phyloP scores from a whole-genome alignment of 257 asterid species.

The Verbascum thapsus region DNA sequence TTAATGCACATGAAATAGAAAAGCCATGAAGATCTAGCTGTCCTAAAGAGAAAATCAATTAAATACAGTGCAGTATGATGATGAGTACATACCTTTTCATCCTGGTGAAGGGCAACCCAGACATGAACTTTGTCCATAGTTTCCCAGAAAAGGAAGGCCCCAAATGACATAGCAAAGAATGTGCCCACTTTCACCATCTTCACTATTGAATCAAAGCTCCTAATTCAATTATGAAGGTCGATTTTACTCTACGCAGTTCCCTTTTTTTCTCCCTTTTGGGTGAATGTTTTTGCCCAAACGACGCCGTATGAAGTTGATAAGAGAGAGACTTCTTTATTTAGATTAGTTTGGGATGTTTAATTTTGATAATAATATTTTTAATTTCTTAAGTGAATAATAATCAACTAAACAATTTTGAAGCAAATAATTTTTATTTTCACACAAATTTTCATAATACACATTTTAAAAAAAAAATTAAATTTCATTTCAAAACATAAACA shows the following conservation, averaged over 20 bases:
- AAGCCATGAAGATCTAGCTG: background rate
- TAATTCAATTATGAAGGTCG: background rate
- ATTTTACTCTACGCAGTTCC: no score
- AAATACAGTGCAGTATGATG: background rate
- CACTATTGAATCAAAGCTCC: background rate
- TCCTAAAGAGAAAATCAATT: background rate
- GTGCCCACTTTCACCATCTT: slow-evolving; percentile 69
- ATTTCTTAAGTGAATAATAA: no score
- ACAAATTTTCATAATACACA: no score
- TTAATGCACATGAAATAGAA: background rate
- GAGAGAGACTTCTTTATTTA: no score
- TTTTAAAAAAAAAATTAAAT: no score
- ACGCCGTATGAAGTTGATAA: no score
- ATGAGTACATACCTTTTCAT: slow-evolving; percentile 57
- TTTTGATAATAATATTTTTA: no score
- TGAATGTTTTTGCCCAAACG: background rate
- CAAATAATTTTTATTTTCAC: no score
- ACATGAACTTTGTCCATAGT: slow-evolving; percentile 79
- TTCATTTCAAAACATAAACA: no score
- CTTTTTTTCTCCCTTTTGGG: background rate
- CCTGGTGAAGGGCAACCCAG: slow-evolving; percentile 77
- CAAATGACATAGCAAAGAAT: slow-evolving; percentile 60
- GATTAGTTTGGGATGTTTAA: no score
- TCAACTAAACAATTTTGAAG: no score
- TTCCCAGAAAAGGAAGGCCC: slow-evolving; percentile 74